Conservation (phyloP, 192 early-diverging fungal species). For the Umbelopsis isabellina region DNA sequence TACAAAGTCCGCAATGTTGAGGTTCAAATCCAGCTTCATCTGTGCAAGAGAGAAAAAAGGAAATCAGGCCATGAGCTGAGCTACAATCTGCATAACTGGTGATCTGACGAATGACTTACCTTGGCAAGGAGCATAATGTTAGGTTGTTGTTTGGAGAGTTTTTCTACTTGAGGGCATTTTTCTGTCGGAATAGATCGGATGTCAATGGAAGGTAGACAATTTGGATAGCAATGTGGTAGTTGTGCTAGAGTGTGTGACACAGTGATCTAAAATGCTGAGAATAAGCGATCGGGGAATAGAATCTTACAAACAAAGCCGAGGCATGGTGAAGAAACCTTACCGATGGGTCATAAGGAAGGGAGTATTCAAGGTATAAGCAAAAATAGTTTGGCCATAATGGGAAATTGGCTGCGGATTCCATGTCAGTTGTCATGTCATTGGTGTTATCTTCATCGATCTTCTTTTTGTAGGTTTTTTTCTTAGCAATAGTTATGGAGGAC, state of each 20-base stretch:
- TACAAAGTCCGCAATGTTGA: constrained; percentile 41
- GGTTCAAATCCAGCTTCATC: constrained; percentile 49
- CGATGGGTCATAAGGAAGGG: constrained; percentile 31
- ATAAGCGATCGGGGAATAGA: neutral
- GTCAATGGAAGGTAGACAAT: constrained; percentile 27
- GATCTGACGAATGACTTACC: constrained; percentile 19
- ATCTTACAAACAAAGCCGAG: neutral
- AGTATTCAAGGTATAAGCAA: constrained; percentile 42
- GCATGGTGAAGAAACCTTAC: neutral
- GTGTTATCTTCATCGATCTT: constrained; percentile 5
- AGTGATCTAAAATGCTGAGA: constrained; percentile 22
- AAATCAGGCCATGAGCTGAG: neutral
- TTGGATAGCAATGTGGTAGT: constrained; percentile 33
- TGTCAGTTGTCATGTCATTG: neutral
- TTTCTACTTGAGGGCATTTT: constrained; percentile 33
- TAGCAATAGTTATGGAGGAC: neutral
- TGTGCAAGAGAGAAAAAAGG: constrained; percentile 23
- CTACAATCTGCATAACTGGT: neutral
- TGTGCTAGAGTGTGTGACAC: constrained; percentile 40
- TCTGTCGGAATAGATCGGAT: constrained; percentile 17
- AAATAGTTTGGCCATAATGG: constrained; percentile 48
- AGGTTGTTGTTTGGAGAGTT: constrained; percentile 11
- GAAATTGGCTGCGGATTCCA: constrained; percentile 12
- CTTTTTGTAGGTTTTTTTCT: constrained; percentile 15
- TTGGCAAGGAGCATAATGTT: constrained; percentile 32